Base-by-base conservation (phyloP, 1,139 yeast species). In the Lodderomyces parapsilosis region DNA sequence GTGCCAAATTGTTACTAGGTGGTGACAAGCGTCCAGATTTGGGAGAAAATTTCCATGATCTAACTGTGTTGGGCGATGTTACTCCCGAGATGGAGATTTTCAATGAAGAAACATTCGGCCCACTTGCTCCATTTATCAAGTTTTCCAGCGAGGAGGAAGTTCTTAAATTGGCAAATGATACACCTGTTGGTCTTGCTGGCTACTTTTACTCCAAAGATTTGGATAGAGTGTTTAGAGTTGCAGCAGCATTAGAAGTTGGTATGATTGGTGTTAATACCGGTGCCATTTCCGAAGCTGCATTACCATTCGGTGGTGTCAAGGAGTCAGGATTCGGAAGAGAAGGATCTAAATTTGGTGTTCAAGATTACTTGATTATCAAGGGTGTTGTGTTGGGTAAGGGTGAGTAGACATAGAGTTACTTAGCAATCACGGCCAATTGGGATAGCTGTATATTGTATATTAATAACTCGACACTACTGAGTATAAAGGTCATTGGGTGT, bases 71-170 rank as follows among this genome's bases (percentile, higher is more conserved):
- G 46, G 71, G 80, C 10, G 76, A 81, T 49, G 90, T 86, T 31
- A 78, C 87, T 40, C 65, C 71, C 6, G 76, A 76, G 33, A 86
- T 89, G 76, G 58, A 64, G 44, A 85, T 89, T 20, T 71, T 81
- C 46, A 57, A 66, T 25, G 94, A 88, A 54, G 97, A 90, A 66
- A 88, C 95, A 1, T 90, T 90, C 61, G 97, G 96, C 10, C 97
- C 97, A 4, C 71, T 90, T 38, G 94, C 93, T 43, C 93, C 94
- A 1, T 64, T 90, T 34, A 76, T 86, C 50, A 76, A 78, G 49
- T 84, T 89, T 61, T 68, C 71, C 13, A 64, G 79, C 22, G 82
- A 81, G 40, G 86, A 84, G 44, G 88, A 88, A 57, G 96, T 82
- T 10, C 62, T 90, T 30, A 64, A 62, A 24, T 63, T 74, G 54